Evolutionary conservation across 306 rosid species (phyloP), one percentile per base, ranked within the genome.

Genomic region (Glycyrrhiza uralensis): DNA sequence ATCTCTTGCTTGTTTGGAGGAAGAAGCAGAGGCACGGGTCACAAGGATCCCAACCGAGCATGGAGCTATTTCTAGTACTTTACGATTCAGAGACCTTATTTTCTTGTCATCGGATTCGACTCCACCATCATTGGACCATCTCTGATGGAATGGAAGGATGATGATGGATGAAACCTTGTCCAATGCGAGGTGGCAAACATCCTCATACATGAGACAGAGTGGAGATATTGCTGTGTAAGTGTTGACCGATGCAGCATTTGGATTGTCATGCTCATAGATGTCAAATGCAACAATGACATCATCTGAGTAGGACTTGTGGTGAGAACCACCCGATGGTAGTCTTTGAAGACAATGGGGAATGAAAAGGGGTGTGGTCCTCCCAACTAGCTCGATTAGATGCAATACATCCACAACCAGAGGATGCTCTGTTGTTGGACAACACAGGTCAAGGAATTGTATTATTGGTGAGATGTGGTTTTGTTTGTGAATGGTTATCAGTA

Each of bases 211-310:
- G 7, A 66, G 74, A 44, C 12, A 42, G 2, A 49, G 11, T 2
- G 88, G 82, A 66, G 88, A 79, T 46, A 88, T 79, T 56, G 86
- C 83, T 11, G 93, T 88, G 80, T 75, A 81, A n/a, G 81, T 59
- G 66, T 38, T 11, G 0, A 71, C 35, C 12, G 75, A 14, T 2
- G 29, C 76, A 0, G 78, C 81, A 10, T 67, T 57, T 0, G 9
- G 11, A 12, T 72, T 77, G 8, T 82, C 54, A 1, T 69, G 85
- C n/a, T 77, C 60, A 4, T 74, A 86, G 0, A 72, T 46, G 9
- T 82, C 78, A 3, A 86, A 88, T 6, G 75, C 67, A 2, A 85
- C 41, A 24, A 86, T 49, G 24, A 88, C 59, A 26, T 77, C 81
- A 19, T 80, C 87, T 0, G 90, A 85, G 74, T 84, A 86, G 1